These are phyloP conservation scores for Wickerhamiella spandovensis DNA, from an alignment of 805 yeast species.

Conservation along the genomic window DNA sequence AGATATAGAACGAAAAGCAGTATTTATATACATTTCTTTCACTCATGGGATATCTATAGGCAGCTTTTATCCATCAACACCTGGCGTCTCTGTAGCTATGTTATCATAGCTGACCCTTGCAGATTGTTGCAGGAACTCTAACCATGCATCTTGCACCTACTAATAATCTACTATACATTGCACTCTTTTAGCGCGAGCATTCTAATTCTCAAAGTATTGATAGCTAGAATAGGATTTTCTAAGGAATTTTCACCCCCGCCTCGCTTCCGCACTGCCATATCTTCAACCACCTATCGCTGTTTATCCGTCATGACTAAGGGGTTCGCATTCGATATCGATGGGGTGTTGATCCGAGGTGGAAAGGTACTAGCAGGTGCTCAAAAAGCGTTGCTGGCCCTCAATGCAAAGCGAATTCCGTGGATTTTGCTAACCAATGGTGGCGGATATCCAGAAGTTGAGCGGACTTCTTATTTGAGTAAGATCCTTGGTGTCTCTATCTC, in stretches of 20 bases:
- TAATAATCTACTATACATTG: too few relatives aligned
- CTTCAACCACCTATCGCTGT: neutral
- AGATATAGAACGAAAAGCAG: neutral
- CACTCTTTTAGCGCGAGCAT: too few relatives aligned
- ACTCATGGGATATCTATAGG: too few relatives aligned
- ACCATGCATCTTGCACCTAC: too few relatives aligned
- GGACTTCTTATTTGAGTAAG: constrained; percentile 58
- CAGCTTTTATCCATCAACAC: too few relatives aligned
- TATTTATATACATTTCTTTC: too few relatives aligned
- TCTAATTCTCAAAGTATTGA: too few relatives aligned
- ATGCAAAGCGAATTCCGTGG: constrained; percentile 68
- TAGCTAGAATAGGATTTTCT: too few relatives aligned
- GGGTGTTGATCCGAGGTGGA: constrained; percentile 77
- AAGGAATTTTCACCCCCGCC: too few relatives aligned
- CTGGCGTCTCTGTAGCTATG: too few relatives aligned
- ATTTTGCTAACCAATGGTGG: constrained; percentile 88
- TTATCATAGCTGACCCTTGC: neutral
- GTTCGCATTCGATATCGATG: constrained; percentile 87
- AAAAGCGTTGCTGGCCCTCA: constrained; percentile 57
- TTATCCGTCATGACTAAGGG: constrained; percentile 28
- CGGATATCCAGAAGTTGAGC: constrained; percentile 63
- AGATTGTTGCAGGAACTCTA: neutral
- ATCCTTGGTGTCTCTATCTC: constrained; percentile 48
- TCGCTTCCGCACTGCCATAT: too few relatives aligned
- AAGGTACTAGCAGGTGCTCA: constrained; percentile 70